Base-by-base conservation (phyloP, 331 rosid species). In the Prunus yedoensis region DNA sequence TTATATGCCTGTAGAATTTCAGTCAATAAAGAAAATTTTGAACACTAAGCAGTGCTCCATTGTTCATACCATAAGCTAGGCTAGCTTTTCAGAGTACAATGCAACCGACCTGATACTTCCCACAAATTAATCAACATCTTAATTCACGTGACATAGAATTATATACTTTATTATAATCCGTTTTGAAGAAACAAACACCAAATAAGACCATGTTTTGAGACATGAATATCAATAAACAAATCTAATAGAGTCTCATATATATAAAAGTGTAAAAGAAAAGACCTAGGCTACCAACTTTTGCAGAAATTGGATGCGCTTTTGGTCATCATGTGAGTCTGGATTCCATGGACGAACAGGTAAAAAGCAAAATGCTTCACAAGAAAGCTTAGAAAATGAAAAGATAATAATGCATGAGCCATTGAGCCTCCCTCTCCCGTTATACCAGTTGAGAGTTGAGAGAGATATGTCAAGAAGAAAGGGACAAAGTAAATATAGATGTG, bases 391-490 rank as follows among this genome's bases (percentile, higher is more conserved):
- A 66, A 53, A 53, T 10, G n/a, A 66, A 35, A 64, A 60, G 35
- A 60, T 25, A n/a, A 14, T 35, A 35, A 74, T 28, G 30, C 11
- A 57, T 21, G 14, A 10, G 16, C 16, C 3, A 5, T 15, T 1
- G 49, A 27, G 28, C 13, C 70, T 74, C 23, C 69, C 35, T 8
- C 20, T 14, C 9, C 56, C 43, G 43, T n/a, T 38, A 6, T 20
- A 20, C 61, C 49, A 27, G 38, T 74, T 57, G 77, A 59, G 68
- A 68, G 25, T 5, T 70, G 27, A 68, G n/a, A 54, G 80, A 70
- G 66, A 70, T 58, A 56, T 66, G 78, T 66, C 82, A 79, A 73
- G 68, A 74, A 73, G 21, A 73, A 64, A 20, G 73, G 60, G 83
- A 80, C 79, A 80, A 60, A 63, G 1, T 1, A 61, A 60, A 54